phyloP scores from a whole-genome alignment of 2,329 filamentous ascomycete genomes.

The Talaromyces sp. region DNA sequence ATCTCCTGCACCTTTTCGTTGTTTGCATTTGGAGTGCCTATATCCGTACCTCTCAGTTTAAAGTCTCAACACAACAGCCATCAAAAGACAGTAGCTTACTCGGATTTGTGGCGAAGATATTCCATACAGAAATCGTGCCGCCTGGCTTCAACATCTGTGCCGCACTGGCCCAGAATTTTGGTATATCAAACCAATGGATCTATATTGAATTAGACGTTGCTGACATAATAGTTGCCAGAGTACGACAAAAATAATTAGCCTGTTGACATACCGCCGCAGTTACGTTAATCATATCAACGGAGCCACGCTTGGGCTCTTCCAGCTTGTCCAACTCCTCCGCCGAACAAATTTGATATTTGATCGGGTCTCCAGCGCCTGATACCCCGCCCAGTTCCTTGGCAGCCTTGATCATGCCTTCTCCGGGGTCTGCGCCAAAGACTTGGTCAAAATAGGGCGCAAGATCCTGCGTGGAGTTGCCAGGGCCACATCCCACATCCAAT shows the following conservation, averaged over 20 bases:
- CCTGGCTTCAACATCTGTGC: neutral
- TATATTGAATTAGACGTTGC: neutral
- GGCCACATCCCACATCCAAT: slow-evolving; percentile 1
- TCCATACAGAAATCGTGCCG: neutral
- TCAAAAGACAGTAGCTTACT: neutral
- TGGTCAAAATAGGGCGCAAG: neutral
- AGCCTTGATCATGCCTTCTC: slow-evolving; percentile 1
- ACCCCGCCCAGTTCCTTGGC: neutral
- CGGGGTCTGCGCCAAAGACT: neutral
- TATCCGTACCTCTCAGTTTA: neutral
- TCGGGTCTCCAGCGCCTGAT: neutral
- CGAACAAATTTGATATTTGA: neutral
- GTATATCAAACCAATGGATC: neutral
- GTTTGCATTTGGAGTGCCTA: neutral
- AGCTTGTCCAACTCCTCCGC: slow-evolving; percentile 1
- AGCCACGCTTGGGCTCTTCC: neutral
- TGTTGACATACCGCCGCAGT: neutral
- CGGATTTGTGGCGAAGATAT: neutral
- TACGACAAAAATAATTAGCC: neutral
- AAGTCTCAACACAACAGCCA: neutral
- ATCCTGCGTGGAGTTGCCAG: neutral
- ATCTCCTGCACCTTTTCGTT: neutral
- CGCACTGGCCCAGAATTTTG: neutral
- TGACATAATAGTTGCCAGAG: neutral
- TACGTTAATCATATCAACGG: slow-evolving; percentile 1